phyloP scores from a whole-genome alignment of 2,329 filamentous ascomycete genomes.

The Penicillium vulpinum region DNA sequence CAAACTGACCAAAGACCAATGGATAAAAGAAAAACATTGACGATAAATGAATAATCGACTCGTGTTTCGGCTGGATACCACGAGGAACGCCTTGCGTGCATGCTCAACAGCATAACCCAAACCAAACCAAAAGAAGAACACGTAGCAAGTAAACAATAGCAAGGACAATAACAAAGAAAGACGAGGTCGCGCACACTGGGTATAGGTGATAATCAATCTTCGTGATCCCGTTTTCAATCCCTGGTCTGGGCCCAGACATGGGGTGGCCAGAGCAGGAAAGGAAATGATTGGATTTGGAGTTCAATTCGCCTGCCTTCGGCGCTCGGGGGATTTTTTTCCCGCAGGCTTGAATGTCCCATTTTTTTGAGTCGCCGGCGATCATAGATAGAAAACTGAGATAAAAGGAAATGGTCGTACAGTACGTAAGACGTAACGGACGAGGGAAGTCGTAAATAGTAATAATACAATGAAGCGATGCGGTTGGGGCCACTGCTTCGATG shows the following conservation, averaged over 20 bases:
- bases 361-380: slow-evolving; percentile 14
- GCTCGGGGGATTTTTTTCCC: background rate
- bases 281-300: slow-evolving; percentile 7
- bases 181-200: slow-evolving; percentile 7
- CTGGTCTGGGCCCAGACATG: background rate
- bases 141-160: background rate
- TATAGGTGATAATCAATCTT: slow-evolving; percentile 15
- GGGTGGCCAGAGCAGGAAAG: background rate
- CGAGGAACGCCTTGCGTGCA: slow-evolving; percentile 2
- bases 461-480: slow-evolving; percentile 25
- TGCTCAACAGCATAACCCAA: background rate
- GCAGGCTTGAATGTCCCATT: background rate
- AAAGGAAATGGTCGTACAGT: slow-evolving; percentile 26
- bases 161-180: background rate
- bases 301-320: background rate
- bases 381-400: slow-evolving; percentile 1
- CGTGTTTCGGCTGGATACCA: background rate
- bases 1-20: background rate
- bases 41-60: background rate
- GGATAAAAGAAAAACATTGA: background rate
- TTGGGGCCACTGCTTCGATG: background rate
- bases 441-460: slow-evolving; percentile 26
- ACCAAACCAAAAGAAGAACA: background rate
- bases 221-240: slow-evolving; percentile 8
- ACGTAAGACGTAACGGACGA: slow-evolving; percentile 24